Conservation (phyloP, 352 stramenopile genomes). For the Globisporangium spinosum region DNA sequence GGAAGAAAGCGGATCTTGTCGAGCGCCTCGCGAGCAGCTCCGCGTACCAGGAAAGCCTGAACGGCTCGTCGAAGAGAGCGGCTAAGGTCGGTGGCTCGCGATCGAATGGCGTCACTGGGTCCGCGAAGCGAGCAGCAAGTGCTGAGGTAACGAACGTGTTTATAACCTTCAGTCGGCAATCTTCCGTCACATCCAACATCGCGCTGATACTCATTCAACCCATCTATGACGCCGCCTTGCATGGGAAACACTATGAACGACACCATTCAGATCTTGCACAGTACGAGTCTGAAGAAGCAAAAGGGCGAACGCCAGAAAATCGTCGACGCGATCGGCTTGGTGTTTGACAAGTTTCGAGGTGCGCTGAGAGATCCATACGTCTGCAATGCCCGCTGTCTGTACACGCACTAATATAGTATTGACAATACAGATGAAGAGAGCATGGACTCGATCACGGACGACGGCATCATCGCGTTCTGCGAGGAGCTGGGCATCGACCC, state of each 20-base stretch:
- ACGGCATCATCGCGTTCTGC: conserved; percentile 76
- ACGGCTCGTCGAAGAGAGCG: conserved; percentile 24
- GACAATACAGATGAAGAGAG: conserved; percentile 52
- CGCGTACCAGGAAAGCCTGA: conserved; percentile 36
- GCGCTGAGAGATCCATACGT: background rate
- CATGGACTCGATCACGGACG: conserved; percentile 65
- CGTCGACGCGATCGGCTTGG: conserved; percentile 40
- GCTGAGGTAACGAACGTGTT: conserved; percentile 13
- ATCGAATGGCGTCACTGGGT: conserved; percentile 25
- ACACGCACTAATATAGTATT: background rate
- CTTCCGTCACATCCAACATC: too few relatives aligned
- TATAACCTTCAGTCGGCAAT: too few relatives aligned
- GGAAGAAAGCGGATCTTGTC: conserved; percentile 74
- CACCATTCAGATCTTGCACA: conserved; percentile 3
- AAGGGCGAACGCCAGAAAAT: conserved; percentile 32
- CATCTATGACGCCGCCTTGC: background rate
- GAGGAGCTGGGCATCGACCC: conserved; percentile 63
- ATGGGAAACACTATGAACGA: background rate
- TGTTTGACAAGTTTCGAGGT: conserved; percentile 73
- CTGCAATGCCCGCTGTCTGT: too few relatives aligned
- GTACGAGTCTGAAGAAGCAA: conserved; percentile 46
- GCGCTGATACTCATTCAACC: background rate
- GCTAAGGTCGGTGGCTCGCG: conserved; percentile 13
- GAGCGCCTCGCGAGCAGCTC: conserved; percentile 62
- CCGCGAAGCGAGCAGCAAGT: conserved; percentile 31